A percentile compares a stretch with the other conserved stretches of the same genome.
phyloP scores from a whole-genome alignment of 495 filamentous ascomycete species.

The Penicillium egyptiacum region DNA sequence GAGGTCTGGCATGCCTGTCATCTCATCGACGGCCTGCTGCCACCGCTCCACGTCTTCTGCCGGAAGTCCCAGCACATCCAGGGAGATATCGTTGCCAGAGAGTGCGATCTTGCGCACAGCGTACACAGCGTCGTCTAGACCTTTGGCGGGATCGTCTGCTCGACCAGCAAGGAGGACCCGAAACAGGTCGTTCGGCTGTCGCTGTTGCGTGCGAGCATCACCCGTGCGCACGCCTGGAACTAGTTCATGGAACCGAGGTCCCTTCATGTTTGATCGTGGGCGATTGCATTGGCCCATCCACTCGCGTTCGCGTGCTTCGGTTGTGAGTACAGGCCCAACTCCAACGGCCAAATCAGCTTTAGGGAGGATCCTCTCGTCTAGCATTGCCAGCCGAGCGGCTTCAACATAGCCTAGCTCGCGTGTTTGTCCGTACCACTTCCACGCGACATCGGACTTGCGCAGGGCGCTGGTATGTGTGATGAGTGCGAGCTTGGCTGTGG shows the following conservation, averaged over 20 bases:
- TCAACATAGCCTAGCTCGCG: slow-evolving; percentile 3
- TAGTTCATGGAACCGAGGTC: background rate
- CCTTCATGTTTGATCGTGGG: background rate
- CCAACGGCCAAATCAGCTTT: slow-evolving; percentile 3
- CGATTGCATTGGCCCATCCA: slow-evolving; percentile 4
- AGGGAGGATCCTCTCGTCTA: slow-evolving; percentile 1
- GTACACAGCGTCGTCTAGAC: background rate
- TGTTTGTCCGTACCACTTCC: background rate
- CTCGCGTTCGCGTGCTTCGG: background rate
- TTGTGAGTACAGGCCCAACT: slow-evolving; percentile 2
- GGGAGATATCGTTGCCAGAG: background rate
- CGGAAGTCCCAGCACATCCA: background rate
- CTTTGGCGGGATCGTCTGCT: slow-evolving; percentile 4
- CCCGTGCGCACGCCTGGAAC: slow-evolving; percentile 1
- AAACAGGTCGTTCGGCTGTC: background rate
- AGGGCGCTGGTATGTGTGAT: slow-evolving; percentile 3
- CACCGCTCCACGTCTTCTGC: background rate
- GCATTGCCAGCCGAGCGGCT: slow-evolving; percentile 1
- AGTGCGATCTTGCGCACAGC: slow-evolving; percentile 1
- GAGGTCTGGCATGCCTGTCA: background rate
- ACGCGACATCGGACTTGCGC: background rate
- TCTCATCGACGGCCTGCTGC: background rate
- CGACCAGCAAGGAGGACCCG: slow-evolving; percentile 3
- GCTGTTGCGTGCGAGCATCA: background rate
- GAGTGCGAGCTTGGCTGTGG: background rate